These are phyloP conservation scores for Cercophora scortea DNA, from an alignment of 495 filamentous ascomycete genomes.

Conservation along the genomic window DNA sequence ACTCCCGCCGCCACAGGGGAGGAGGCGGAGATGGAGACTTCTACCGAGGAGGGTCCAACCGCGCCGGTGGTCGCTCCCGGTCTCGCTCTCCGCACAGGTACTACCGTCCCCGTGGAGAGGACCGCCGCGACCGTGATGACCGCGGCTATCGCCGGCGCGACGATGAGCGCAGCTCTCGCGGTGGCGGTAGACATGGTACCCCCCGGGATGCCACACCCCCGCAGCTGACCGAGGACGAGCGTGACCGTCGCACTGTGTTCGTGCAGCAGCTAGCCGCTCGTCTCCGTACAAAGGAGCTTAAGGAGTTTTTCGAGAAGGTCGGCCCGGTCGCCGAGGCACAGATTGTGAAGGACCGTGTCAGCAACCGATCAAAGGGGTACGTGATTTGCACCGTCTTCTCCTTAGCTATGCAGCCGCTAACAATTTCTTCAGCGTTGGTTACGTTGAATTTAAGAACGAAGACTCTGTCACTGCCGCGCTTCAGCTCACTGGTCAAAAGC, in stretches of 20 bases:
- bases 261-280: slow-evolving; percentile 95
- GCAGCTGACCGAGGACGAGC: slow-evolving; percentile 86
- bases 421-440: slow-evolving; percentile 68
- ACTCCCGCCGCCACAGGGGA: slow-evolving; percentile 71
- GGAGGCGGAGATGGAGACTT: slow-evolving; percentile 51
- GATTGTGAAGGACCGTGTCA: slow-evolving; percentile 98
- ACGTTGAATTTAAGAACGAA: slow-evolving; percentile 98
- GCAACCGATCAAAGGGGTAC: slow-evolving; percentile 95
- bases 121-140: slow-evolving; percentile 41
- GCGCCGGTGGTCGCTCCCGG: slow-evolving; percentile 47
- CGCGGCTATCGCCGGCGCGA: slow-evolving; percentile 22
- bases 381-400: slow-evolving; percentile 17
- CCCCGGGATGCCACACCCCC: slow-evolving; percentile 48
- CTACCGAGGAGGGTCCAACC: slow-evolving; percentile 58
- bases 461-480: slow-evolving; percentile 89
- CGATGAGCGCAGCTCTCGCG: slow-evolving; percentile 37
- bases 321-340: slow-evolving; percentile 96
- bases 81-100: slow-evolving; percentile 73
- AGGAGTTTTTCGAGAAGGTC: slow-evolving; percentile 92
- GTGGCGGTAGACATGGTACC: slow-evolving; percentile 43
- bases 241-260: slow-evolving; percentile 93
- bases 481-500: slow-evolving; percentile 96
- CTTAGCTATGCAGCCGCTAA: slow-evolving; percentile 23
- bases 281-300: slow-evolving; percentile 84
- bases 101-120: slow-evolving; percentile 61